A percentile compares a stretch with the other conserved stretches of the same genome.
Conservation (phyloP, 2,329 filamentous ascomycete genomes). For the Xylaria sp. region DNA sequence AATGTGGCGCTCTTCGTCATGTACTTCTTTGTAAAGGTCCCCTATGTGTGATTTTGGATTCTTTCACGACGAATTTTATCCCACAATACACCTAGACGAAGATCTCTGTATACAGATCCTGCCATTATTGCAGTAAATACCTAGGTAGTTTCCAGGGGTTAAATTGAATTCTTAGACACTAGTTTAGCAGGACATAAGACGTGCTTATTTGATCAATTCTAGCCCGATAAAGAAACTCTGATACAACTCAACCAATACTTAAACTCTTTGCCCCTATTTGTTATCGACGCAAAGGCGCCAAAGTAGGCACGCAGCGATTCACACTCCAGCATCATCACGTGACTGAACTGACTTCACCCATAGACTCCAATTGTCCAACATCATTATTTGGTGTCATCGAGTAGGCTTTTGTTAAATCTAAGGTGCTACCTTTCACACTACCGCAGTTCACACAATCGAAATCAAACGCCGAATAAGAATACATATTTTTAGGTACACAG, state of each 20-base stretch:
- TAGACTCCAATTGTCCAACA: not conserved
- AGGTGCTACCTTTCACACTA: not conserved
- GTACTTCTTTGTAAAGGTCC: too few relatives aligned
- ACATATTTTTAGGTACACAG: not conserved
- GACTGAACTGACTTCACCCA: constrained; percentile 4
- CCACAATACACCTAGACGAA: too few relatives aligned
- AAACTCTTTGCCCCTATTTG: not conserved
- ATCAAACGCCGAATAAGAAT: too few relatives aligned
- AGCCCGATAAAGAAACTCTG: not conserved
- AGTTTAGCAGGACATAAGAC: not conserved
- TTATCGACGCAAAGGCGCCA: not conserved
- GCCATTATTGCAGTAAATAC: not conserved
- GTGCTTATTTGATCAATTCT: not conserved
- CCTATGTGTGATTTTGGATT: too few relatives aligned
- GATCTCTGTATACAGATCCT: too few relatives aligned
- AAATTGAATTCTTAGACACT: not conserved
- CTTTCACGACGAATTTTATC: too few relatives aligned
- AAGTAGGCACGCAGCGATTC: not conserved
- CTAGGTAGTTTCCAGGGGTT: not conserved
- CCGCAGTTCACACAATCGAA: not conserved
- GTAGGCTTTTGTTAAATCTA: not conserved
- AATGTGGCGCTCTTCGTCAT: too few relatives aligned
- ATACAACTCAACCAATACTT: not conserved
- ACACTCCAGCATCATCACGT: constrained; percentile 1
- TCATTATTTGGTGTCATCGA: not conserved